These are phyloP conservation scores for Arachis hypogaea DNA, from an alignment of 306 rosid genomes.

Conservation along the genomic window DNA sequence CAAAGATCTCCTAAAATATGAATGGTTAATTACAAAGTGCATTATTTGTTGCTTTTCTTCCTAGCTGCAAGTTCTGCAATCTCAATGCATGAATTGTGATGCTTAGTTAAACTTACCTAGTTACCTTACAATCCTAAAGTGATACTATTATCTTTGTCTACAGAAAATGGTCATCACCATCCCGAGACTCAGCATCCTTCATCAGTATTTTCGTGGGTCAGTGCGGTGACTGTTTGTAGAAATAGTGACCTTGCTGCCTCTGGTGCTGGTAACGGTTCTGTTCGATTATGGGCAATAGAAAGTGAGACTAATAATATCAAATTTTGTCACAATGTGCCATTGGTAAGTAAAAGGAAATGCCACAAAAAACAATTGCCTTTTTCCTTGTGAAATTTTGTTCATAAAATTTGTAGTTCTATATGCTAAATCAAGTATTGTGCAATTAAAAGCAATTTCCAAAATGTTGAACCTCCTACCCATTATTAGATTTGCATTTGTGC, in stretches of 20 bases:
- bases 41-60: not conserved
- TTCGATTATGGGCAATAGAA: slow-evolving; percentile 74
- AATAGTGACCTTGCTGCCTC: slow-evolving; percentile 94
- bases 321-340: slow-evolving; percentile 63
- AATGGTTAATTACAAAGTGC: slow-evolving; percentile 10
- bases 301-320: slow-evolving; percentile 66
- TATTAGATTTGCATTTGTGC: slow-evolving; percentile 1
- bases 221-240: slow-evolving; percentile 76
- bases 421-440: slow-evolving; percentile 1
- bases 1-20: not conserved
- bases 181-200: slow-evolving; percentile 47
- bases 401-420: not conserved
- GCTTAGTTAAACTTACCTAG: not conserved
- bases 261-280: slow-evolving; percentile 91
- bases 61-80: not conserved
- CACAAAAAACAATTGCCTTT: slow-evolving; percentile 8
- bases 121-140: slow-evolving; percentile 34
- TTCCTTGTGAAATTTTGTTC: not conserved
- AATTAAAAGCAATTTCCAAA: slow-evolving; percentile 4
- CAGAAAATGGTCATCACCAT: slow-evolving; percentile 68
- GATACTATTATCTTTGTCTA: slow-evolving; percentile 36
- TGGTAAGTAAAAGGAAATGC: slow-evolving; percentile 66
- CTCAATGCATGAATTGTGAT: not conserved
- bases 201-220: slow-evolving; percentile 79
- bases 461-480: not conserved